Evolutionary conservation across 2,329 filamentous ascomycete genomes (phyloP), one percentile per base, ranked within the genome.

Genomic region (Didymella pinodella): DNA sequence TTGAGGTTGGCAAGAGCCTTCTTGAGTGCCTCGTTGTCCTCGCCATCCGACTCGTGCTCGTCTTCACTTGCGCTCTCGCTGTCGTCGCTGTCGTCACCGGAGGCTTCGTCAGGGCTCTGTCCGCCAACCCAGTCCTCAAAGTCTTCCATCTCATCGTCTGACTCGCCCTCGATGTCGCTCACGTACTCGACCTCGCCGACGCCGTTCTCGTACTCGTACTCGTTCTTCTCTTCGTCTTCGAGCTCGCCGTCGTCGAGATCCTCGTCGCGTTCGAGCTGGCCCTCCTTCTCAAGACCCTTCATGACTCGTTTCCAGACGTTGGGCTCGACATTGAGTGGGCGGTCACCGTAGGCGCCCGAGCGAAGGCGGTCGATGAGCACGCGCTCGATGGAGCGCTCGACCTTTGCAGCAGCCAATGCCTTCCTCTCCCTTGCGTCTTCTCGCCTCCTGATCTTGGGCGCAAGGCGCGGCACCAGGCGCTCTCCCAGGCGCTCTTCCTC

Each of bases 291-390:
- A 78, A 99, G 84, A 3, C 92, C 92, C 62, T 89, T 88, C 68
- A 99, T 87, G 7, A 99, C 95, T 85, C 93, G 96, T 85, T 96
- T 96, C 95, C 95, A 99, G 62, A 99, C 92, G 14, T 86, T 85
- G 77, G 97, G 93, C 77, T 96, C 95, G 50, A 97, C 93, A 75
- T 99, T 99, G 65, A 99, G 83, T 41, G 95, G 95, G 75, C 92
- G 88, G 70, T 98, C 93, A 54, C 95, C 95, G 78, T 99, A 98
- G 3, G 93, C 93, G 45, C 95, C 95, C 73, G 92, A 93, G 65
- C 93, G 86, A 77, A 99, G 81, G 68, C 95, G 85, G 79, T 98
- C 92, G 68, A 99, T 90, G 66, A 99, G 84, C 80, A 98, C 94
- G 54, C 95, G 85, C 84, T 99, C 95, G 77, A 99, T 98, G 7